Evolutionary conservation across 441 rosid species (phyloP).

Genomic region (Flueggea neowawraea): DNA sequence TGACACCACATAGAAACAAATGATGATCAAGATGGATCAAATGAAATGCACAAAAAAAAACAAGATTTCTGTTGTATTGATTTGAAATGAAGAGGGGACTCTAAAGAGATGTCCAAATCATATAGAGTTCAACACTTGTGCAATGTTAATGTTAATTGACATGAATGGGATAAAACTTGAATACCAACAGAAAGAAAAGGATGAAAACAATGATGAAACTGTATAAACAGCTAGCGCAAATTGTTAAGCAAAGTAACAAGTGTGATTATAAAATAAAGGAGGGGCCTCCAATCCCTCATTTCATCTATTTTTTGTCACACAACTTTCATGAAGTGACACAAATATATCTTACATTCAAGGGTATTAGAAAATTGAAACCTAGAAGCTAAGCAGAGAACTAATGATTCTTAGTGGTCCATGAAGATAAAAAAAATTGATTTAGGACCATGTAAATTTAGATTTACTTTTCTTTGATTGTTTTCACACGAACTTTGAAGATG

Average conservation of each 20-base stretch:
- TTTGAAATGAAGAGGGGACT: not conserved
- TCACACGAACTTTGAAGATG: too few relatives aligned
- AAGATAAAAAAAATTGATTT: too few relatives aligned
- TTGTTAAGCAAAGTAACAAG: constrained; percentile 19
- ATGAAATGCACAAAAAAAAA: not conserved
- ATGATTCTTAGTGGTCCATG: constrained; percentile 21
- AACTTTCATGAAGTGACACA: constrained; percentile 16
- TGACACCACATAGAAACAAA: constrained; percentile 2
- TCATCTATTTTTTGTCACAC: constrained; percentile 18
- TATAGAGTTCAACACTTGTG: not conserved
- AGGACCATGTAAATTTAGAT: not conserved
- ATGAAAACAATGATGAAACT: not conserved
- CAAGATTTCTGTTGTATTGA: constrained; percentile 5
- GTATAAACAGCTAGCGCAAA: constrained; percentile 16
- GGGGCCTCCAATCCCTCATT: constrained; percentile 20
- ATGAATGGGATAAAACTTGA: not conserved
- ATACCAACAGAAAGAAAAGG: not conserved
- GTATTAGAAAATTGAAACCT: constrained; percentile 10
- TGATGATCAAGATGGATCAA: constrained; percentile 2
- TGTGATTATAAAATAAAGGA: constrained; percentile 15
- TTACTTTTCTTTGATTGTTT: too few relatives aligned
- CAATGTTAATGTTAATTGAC: not conserved
- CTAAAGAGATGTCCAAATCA: constrained; percentile 4
- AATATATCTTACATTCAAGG: constrained; percentile 3
- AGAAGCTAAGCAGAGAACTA: not conserved